Percentiles rank a stretch among this genome's conserved stretches.
Evolutionary conservation across 1,284 basidiomycete genomes (phyloP).

Genomic region (Heterobasidion irregulare): DNA sequence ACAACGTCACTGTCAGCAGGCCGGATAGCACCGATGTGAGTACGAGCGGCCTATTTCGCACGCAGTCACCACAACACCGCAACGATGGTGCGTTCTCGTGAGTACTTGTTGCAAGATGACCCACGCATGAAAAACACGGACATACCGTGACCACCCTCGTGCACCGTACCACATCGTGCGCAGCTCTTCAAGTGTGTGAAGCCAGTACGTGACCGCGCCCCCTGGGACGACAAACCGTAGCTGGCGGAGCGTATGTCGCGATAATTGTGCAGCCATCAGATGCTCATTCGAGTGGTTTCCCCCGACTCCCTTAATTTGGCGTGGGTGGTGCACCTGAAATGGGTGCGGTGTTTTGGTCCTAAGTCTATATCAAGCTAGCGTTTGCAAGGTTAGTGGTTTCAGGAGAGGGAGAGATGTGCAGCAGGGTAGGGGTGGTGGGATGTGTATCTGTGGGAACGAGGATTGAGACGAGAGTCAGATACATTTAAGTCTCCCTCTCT

Average conservation of each 20-base stretch:
- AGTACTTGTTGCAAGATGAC: background rate
- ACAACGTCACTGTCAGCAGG: constrained; percentile 51
- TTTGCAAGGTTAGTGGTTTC: background rate
- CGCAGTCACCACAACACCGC: background rate
- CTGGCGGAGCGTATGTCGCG: constrained; percentile 49
- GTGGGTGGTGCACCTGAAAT: background rate
- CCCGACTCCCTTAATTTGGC: no score
- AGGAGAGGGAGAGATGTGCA: background rate
- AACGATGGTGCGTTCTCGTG: background rate
- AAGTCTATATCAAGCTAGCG: no score
- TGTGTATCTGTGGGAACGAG: no score
- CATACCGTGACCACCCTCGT: constrained; percentile 44
- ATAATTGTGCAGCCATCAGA: background rate
- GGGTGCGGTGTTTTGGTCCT: no score
- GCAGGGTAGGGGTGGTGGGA: background rate
- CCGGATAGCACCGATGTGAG: constrained; percentile 42
- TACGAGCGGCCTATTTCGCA: constrained; percentile 3
- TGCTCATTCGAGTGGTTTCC: no score
- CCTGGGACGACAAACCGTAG: constrained; percentile 70
- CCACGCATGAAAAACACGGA: constrained; percentile 5
- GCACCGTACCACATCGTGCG: constrained; percentile 30
- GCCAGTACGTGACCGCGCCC: constrained; percentile 47
- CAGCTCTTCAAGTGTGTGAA: constrained; percentile 45
- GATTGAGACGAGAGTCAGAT: no score
- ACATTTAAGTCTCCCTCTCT: no score